Percentiles rank a stretch among this genome's conserved stretches.
Conservation (phyloP, 345 rosid species). For the Eucalyptus curtisii region DNA sequence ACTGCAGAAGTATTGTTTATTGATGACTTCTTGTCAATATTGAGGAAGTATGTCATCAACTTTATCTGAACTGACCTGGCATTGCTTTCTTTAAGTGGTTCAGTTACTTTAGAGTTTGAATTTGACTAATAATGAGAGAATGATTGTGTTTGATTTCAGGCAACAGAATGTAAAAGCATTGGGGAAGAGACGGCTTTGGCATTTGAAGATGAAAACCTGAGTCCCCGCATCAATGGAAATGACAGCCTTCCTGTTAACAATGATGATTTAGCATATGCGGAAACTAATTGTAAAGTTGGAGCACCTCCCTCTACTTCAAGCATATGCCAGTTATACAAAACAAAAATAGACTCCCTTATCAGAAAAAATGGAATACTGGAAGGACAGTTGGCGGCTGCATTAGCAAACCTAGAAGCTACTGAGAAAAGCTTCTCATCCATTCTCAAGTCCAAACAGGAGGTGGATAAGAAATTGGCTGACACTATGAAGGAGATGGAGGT, state of each 20-base stretch:
- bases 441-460: constrained; percentile 66
- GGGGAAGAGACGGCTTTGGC: constrained; percentile 32
- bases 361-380: constrained; percentile 67
- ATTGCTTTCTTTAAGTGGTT: not conserved
- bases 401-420: constrained; percentile 51
- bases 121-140: not conserved
- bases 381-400: constrained; percentile 67
- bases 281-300: constrained; percentile 32
- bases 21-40: not conserved
- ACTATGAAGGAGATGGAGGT: constrained; percentile 67
- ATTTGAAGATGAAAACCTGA: constrained; percentile 28
- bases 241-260: constrained; percentile 28
- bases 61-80: not conserved
- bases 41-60: not conserved
- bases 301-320: constrained; percentile 35
- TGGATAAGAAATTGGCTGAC: constrained; percentile 61
- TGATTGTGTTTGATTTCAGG: constrained; percentile 30
- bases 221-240: constrained; percentile 17
- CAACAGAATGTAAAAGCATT: constrained; percentile 34
- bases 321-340: constrained; percentile 62
- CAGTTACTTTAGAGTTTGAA: not conserved
- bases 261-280: constrained; percentile 25
- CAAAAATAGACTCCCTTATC: constrained; percentile 55
- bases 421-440: constrained; percentile 69
- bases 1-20: not conserved